Evolutionary conservation across 768 basidiomycete genomes (phyloP), one percentile per base, ranked within the genome.

Genomic region (Pulveroboletus ravenelii): DNA sequence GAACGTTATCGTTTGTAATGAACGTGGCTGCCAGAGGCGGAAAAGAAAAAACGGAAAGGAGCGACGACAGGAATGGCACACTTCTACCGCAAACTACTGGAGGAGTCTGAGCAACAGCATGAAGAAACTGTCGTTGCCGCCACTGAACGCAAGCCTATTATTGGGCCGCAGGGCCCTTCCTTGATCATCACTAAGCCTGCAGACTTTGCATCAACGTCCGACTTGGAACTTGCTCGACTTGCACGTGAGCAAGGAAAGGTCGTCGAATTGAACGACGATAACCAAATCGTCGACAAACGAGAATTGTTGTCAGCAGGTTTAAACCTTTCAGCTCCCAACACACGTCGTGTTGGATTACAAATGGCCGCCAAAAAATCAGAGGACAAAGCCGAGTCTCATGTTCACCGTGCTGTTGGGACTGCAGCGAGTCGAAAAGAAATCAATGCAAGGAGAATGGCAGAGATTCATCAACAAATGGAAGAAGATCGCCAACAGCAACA

Each of bases 181-280:
- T 78, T 93, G 42, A 90, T 84, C 0, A 90, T 93, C 59, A 77
- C 76, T 29, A 89, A 84, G 69, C 91, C 87, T 12, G 71, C 77
- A 37, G 76, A 88, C 53, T 73, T 83, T 59, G 70, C 74, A 1
- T 77, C 80, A 39, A 68, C 78, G 58, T 83, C 88, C 34, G 93
- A 95, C 67, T 61, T 80, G 27, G 85, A 91, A 61, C 76, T 91
- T 25, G 91, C 88, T 20, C 78, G 68, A 39, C 59, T 78, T 39
- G 91, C 92, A 14, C 74, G 76, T 57, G 80, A 77, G 51, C 77
- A 87, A 61, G 94, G 93, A 20, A 88, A 88, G 66, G 77, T 83
- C 10, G 85, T 99, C 31, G 95, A 97, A 68, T 72, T 97, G 31
- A 98, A 98, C 67, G 95, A 98, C 67, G 94, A 97, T 60, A 94